These are phyloP conservation scores for Wickerhamiella cacticola DNA, from an alignment of 805 yeast species.

Conservation along the genomic window DNA sequence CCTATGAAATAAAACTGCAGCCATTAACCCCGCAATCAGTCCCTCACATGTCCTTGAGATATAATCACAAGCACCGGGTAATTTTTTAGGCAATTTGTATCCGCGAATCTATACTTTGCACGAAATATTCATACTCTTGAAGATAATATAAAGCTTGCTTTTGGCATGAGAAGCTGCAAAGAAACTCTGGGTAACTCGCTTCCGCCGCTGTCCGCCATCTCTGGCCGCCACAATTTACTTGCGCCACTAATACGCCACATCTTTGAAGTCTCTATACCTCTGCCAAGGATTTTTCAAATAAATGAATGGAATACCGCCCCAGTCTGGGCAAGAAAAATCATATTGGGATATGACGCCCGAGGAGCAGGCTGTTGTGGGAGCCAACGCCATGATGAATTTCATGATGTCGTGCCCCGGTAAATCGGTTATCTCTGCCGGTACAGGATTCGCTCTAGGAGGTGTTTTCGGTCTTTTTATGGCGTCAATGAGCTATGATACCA, in stretches of 20 bases:
- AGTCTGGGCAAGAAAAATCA: conserved; percentile 25
- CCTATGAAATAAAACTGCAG: no score
- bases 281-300: neutral
- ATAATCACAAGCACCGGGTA: no score
- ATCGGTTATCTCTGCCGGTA: conserved; percentile 78
- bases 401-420: conserved; percentile 95
- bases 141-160: no score
- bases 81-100: no score
- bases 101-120: no score
- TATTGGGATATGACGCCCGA: conserved; percentile 70
- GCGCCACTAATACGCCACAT: neutral
- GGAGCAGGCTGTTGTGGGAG: conserved; percentile 88
- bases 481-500: conserved; percentile 68
- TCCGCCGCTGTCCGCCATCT: no score
- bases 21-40: no score
- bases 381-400: conserved; percentile 64
- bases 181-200: no score
- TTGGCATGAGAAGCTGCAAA: no score
- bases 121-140: no score
- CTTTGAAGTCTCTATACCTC: neutral
- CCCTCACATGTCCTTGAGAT: no score
- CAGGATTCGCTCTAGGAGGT: conserved; percentile 92
- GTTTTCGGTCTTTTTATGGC: conserved; percentile 88
- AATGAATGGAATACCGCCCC: conserved; percentile 9
- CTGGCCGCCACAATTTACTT: no score